Base-by-base conservation (phyloP, 192 early-diverging fungal species). In the Coemansia sp. region DNA sequence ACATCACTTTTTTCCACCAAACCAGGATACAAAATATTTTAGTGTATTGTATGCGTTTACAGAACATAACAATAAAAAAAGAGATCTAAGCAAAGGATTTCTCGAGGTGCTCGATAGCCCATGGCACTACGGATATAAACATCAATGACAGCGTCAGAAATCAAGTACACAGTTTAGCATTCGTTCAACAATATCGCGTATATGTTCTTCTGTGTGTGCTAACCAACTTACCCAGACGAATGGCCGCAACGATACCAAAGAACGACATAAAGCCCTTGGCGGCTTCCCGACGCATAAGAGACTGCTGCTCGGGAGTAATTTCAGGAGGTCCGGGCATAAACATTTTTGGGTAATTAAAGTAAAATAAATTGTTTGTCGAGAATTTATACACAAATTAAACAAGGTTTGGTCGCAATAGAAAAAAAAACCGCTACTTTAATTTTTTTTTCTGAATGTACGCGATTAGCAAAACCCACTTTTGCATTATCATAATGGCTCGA, bases 301-400 rank as follows among this genome's bases (percentile, higher is more conserved):
- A 65, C 70, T 81, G 64, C 70, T 76, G 73, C 70, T 81, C 78
- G 49, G 73, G 67, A 12, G 78, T 76, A 61, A 81, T 64, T 51
- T 81, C 73, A 56, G 78, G 78, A 54, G 73, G 56, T 20, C 78
- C 78, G 6, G 78, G 78, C 78, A 81, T 81, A 65, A 81, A 81
- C 78, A 81, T 81, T 71, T 40, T 67, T 14, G 32, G 5, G 11
- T 45, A 36, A 54, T 45, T 12, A 45, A 45, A 25, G 22, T 25
- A 25, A 25, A 25, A 25, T 25, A 25, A 25, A 0, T 25, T 25
- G 0, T 25, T 25, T 25, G 22, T 25, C 22, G 1, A 25, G 22
- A 25, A 38, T 38, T 38, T 38, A 38, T 38, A 38, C 11, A 38
- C 36, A 25, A 25, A 25, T 25, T 25, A 1, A 25, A 25, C 22